phyloP scores from a whole-genome alignment of 805 yeast genomes.

The Kuraishia borneana region DNA sequence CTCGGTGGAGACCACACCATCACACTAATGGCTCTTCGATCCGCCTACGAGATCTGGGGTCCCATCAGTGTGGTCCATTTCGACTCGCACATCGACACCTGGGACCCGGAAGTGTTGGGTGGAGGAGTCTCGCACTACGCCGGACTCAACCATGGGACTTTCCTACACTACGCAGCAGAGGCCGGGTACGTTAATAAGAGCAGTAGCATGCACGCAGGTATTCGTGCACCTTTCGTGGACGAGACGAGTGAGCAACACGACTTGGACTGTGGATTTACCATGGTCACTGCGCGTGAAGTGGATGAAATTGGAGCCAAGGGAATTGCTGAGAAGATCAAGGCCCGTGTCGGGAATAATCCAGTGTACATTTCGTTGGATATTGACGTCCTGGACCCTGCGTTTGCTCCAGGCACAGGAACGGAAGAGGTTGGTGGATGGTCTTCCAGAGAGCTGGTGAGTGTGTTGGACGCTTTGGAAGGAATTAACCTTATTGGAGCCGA shows the following conservation, averaged over 20 bases:
- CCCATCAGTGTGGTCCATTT: constrained; percentile 46
- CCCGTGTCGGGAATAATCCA: constrained; percentile 24
- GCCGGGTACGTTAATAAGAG: constrained; percentile 41
- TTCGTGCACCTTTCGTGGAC: constrained; percentile 47
- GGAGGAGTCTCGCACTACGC: constrained; percentile 53
- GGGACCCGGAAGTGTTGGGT: constrained; percentile 54
- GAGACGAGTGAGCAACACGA: constrained; percentile 29
- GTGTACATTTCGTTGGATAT: constrained; percentile 38
- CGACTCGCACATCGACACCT: constrained; percentile 62
- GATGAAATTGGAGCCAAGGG: constrained; percentile 27
- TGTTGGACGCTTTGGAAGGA: constrained; percentile 49
- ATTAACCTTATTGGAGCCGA: constrained; percentile 64
- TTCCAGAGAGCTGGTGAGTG: constrained; percentile 48
- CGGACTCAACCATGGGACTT: constrained; percentile 57
- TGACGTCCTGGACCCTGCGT: constrained; percentile 63
- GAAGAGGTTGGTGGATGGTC: constrained; percentile 70
- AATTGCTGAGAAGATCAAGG: constrained; percentile 23
- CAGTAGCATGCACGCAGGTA: constrained; percentile 49
- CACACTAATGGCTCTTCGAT: constrained; percentile 36
- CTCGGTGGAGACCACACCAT: constrained; percentile 56
- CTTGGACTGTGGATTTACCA: constrained; percentile 31
- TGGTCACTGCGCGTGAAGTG: constrained; percentile 34
- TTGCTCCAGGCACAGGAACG: constrained; percentile 75
- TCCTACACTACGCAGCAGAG: constrained; percentile 60
- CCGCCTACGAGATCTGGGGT: constrained; percentile 38